These are phyloP conservation scores for Podospora didyma DNA, from an alignment of 495 filamentous ascomycete species.

Conservation along the genomic window DNA sequence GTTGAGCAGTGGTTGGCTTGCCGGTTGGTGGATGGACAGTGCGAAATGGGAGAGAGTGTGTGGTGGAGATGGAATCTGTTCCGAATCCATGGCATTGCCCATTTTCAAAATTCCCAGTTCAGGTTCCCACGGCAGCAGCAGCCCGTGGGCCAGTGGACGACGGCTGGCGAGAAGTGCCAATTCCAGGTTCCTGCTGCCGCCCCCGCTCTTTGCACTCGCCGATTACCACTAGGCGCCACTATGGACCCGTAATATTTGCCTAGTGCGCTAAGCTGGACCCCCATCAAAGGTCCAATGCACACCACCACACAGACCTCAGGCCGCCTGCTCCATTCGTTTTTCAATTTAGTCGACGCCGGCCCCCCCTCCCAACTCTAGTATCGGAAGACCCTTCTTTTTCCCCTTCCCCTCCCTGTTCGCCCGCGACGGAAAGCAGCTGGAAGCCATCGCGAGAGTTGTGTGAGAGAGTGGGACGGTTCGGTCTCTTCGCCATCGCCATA, in stretches of 20 bases:
- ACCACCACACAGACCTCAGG: background rate
- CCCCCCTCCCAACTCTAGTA: slow-evolving; percentile 6
- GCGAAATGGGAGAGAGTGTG: background rate
- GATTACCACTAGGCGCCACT: background rate
- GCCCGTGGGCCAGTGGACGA: no score
- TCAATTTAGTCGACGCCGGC: slow-evolving; percentile 1
- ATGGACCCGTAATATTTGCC: background rate
- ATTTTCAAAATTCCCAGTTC: background rate
- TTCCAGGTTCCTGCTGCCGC: background rate
- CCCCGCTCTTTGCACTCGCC: background rate
- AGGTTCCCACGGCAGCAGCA: background rate
- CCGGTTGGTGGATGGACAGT: background rate
- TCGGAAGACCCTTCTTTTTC: slow-evolving; percentile 11
- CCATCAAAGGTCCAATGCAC: background rate
- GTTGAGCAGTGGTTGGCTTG: background rate
- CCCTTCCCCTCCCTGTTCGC: slow-evolving; percentile 8
- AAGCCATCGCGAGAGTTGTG: slow-evolving; percentile 5
- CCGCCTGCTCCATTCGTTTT: background rate
- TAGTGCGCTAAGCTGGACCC: background rate
- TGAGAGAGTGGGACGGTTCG: slow-evolving; percentile 8
- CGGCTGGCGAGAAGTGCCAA: background rate
- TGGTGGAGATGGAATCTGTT: background rate
- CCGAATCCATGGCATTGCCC: background rate
- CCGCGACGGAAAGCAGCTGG: slow-evolving; percentile 14
- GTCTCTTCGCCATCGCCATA: background rate